Percentiles rank a stretch among this genome's conserved stretches.
Evolutionary conservation across 2,329 filamentous ascomycete species (phyloP).

Genomic region (Apiospora phragmitis): DNA sequence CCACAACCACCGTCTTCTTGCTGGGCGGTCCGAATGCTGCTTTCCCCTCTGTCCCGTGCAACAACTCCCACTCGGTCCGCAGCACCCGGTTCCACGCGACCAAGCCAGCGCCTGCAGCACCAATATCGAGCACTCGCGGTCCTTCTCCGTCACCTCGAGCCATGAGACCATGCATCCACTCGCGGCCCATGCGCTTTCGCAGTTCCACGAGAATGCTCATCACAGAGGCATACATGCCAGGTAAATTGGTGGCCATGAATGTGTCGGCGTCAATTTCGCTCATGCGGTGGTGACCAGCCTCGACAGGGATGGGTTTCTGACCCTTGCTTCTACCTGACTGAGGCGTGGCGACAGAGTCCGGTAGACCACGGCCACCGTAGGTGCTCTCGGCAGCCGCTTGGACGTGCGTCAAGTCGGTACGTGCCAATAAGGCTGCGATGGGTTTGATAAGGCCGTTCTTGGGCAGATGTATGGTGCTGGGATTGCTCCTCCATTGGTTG

Average conservation of each 20-base stretch:
- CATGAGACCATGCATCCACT: slow-evolving; percentile 69
- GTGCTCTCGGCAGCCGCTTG: slow-evolving; percentile 67
- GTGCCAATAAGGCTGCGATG: slow-evolving; percentile 66
- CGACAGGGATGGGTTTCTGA: slow-evolving; percentile 65
- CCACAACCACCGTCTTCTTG: slow-evolving; percentile 79
- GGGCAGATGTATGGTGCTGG: slow-evolving; percentile 75
- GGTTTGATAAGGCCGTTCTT: slow-evolving; percentile 68
- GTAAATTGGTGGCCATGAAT: slow-evolving; percentile 69
- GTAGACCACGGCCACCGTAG: slow-evolving; percentile 77
- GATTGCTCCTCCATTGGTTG: slow-evolving; percentile 73
- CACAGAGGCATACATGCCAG: slow-evolving; percentile 68
- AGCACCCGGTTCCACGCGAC: slow-evolving; percentile 78
- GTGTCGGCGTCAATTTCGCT: slow-evolving; percentile 73
- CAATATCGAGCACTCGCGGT: slow-evolving; percentile 71
- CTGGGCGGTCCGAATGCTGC: slow-evolving; percentile 55
- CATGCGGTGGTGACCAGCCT: slow-evolving; percentile 67
- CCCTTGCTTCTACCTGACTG: slow-evolving; percentile 50
- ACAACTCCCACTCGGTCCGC: slow-evolving; percentile 79
- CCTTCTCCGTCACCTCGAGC: slow-evolving; percentile 55
- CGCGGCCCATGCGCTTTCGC: slow-evolving; percentile 68
- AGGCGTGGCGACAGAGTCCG: slow-evolving; percentile 74
- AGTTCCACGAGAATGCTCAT: slow-evolving; percentile 72
- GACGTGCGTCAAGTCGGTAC: slow-evolving; percentile 74
- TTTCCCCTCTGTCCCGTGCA: slow-evolving; percentile 42
- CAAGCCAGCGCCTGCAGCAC: slow-evolving; percentile 71